Evolutionary conservation across 2,329 filamentous ascomycete species (phyloP).

Genomic region (Bipolaris oryzae): DNA sequence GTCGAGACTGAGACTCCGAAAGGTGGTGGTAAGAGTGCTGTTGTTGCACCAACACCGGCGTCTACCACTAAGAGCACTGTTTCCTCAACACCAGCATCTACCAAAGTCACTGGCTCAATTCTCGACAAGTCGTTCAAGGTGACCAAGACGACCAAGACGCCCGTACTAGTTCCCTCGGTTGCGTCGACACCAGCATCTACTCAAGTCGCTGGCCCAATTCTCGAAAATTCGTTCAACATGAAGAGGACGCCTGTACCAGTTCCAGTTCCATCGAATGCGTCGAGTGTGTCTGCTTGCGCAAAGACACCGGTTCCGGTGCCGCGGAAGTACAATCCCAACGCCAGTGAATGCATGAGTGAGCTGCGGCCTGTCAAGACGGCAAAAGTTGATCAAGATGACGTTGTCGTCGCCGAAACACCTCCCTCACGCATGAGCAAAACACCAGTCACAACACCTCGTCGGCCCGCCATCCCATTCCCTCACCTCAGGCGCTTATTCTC

Average conservation of each 20-base stretch:
- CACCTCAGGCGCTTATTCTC: background rate
- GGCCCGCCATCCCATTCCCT: slow-evolving; percentile 23
- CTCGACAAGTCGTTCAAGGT: background rate
- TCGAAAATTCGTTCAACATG: background rate
- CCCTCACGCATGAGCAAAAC: slow-evolving; percentile 14
- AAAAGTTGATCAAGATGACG: background rate
- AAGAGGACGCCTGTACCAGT: background rate
- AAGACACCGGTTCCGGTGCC: slow-evolving; percentile 14
- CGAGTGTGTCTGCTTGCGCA: slow-evolving; percentile 1
- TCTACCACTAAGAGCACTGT: background rate
- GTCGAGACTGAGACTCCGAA: background rate
- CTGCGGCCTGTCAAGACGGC: background rate
- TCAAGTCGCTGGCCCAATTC: background rate
- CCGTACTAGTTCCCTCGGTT: background rate
- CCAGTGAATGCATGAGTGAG: background rate
- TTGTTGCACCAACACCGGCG: background rate
- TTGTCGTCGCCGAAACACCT: slow-evolving; percentile 23
- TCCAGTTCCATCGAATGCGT: background rate
- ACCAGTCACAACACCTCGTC: background rate
- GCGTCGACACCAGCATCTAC: background rate
- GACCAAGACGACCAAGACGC: background rate
- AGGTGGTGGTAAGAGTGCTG: background rate
- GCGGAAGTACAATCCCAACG: background rate
- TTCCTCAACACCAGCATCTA: background rate
- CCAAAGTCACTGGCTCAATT: background rate